Evolutionary conservation across 225 moss, liverwort and hornwort species (phyloP).

Genomic region (Physcomitrellopsis africana): DNA sequence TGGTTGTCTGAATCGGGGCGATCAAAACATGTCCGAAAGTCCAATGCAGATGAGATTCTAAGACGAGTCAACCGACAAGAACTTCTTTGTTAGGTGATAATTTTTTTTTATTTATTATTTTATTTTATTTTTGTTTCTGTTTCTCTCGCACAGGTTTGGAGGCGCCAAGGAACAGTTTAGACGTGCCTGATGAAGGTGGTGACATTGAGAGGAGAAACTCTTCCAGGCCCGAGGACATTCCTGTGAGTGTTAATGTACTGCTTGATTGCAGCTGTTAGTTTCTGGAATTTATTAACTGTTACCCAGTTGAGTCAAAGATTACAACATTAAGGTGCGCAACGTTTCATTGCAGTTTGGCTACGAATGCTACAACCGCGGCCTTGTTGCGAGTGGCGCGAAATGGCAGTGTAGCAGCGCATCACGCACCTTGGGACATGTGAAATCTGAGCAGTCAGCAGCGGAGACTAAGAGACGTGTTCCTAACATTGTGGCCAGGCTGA

Average conservation of each 20-base stretch:
- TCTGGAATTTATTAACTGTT: neutral
- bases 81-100: neutral
- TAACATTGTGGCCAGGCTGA: conserved; percentile 78
- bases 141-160: conserved; percentile 51
- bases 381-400: conserved; percentile 25
- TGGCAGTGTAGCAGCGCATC: conserved; percentile 36
- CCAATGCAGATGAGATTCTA: neutral
- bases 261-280: conserved; percentile 12
- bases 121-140: neutral
- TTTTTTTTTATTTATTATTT: neutral
- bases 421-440: conserved; percentile 46
- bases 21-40: neutral
- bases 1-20: neutral
- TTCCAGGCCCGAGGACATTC: conserved; percentile 59
- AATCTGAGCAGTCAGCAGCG: conserved; percentile 33
- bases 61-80: neutral
- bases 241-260: conserved; percentile 48
- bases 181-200: conserved; percentile 57
- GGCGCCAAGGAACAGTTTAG: conserved; percentile 84
- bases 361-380: conserved; percentile 26
- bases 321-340: conserved; percentile 15
- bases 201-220: conserved; percentile 38
- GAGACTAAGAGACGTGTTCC: conserved; percentile 63
- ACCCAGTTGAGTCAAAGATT: neutral
- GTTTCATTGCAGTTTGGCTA: conserved; percentile 48